Evolutionary conservation across 2,329 filamentous ascomycete genomes (phyloP).

Genomic region (Phialocephala subalpina): DNA sequence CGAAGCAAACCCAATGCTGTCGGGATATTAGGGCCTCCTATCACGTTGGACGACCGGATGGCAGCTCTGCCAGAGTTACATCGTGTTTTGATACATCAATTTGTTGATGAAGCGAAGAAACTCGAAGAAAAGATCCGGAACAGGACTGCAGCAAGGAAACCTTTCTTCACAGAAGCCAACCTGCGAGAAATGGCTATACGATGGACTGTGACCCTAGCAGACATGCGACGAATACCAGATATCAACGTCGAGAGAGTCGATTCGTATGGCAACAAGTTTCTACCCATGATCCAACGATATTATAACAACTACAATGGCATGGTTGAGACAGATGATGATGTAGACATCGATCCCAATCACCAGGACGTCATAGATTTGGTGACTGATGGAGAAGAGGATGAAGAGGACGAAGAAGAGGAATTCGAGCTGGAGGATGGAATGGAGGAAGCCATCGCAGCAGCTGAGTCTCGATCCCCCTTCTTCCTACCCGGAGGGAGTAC

Average conservation of each 20-base stretch:
- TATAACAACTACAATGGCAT: constrained; percentile 58
- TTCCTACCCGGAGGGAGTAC: constrained; percentile 13
- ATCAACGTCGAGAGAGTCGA: constrained; percentile 70
- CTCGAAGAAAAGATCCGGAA: constrained; percentile 69
- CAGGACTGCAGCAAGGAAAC: constrained; percentile 60
- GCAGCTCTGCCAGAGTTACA: constrained; percentile 66
- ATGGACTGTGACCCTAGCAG: constrained; percentile 67
- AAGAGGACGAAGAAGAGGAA: constrained; percentile 25
- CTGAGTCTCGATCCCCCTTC: constrained; percentile 22
- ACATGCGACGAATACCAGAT: constrained; percentile 69
- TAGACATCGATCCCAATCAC: constrained; percentile 43
- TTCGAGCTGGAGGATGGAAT: constrained; percentile 26
- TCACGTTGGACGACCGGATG: constrained; percentile 63
- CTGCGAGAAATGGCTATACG: constrained; percentile 77
- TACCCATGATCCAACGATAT: constrained; percentile 62
- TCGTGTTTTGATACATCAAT: constrained; percentile 67
- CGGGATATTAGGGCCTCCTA: constrained; percentile 62
- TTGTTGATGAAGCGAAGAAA: constrained; percentile 68
- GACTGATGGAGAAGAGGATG: constrained; percentile 38
- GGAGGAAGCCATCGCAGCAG: constrained; percentile 19
- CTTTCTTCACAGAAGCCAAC: constrained; percentile 73
- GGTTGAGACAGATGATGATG: constrained; percentile 44
- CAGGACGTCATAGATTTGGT: constrained; percentile 63
- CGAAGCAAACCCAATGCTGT: constrained; percentile 30
- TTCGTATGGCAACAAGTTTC: constrained; percentile 66